A percentile compares a stretch with the other conserved stretches of the same genome.
Conservation (phyloP, 2,329 filamentous ascomycete genomes). For the Verticillium longisporum region DNA sequence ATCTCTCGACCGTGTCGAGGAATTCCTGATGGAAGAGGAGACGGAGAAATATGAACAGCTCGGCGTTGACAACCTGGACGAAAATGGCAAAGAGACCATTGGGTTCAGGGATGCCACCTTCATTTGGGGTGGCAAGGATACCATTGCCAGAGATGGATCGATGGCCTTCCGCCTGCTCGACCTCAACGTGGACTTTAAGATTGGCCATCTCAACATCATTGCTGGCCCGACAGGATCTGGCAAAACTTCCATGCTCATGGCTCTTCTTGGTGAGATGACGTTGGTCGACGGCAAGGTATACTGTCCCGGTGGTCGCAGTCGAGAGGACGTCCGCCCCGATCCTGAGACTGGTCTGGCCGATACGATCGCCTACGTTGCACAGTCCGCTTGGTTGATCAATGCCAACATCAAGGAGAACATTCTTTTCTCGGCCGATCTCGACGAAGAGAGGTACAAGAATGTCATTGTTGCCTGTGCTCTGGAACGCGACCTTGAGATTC, state of each 20-base stretch:
- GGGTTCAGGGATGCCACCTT: conserved; percentile 81
- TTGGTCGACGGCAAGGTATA: conserved; percentile 72
- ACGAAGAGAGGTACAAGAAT: conserved; percentile 76
- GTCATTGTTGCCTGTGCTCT: conserved; percentile 89
- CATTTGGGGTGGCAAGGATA: conserved; percentile 72
- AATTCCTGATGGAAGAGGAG: conserved; percentile 88
- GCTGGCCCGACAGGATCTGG: conserved; percentile 90
- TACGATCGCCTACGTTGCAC: conserved; percentile 91
- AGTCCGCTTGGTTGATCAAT: conserved; percentile 95
- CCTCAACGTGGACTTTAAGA: conserved; percentile 72
- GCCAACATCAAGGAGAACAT: conserved; percentile 96
- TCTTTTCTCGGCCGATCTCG: conserved; percentile 73
- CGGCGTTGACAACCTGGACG: conserved; percentile 59
- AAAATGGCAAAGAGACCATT: conserved; percentile 66
- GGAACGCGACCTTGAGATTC: conserved; percentile 83
- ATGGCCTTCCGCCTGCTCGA: conserved; percentile 79
- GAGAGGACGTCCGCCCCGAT: conserved; percentile 77
- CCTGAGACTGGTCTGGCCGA: conserved; percentile 82
- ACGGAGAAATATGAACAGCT: conserved; percentile 93
- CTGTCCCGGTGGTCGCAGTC: conserved; percentile 76
- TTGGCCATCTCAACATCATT: conserved; percentile 86
- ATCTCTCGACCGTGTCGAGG: conserved; percentile 91
- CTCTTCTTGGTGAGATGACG: conserved; percentile 92
- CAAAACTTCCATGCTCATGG: conserved; percentile 95
- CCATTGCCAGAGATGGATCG: conserved; percentile 56